Evolutionary conservation across 352 stramenopile species (phyloP).

Genomic region (Chrysophaeum taylorii): DNA sequence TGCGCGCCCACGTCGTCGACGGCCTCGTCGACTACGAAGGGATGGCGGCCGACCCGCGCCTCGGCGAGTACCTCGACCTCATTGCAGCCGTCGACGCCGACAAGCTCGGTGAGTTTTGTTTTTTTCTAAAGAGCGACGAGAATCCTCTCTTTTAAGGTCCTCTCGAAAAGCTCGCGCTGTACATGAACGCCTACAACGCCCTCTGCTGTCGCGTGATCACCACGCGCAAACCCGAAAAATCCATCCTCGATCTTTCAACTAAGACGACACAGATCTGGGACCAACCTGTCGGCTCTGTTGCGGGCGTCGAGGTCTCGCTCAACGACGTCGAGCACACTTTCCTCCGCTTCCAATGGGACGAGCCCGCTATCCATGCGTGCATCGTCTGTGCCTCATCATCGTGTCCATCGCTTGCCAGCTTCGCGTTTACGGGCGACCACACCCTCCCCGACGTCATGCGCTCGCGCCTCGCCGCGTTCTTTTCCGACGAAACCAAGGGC

Average conservation of each 20-base stretch:
- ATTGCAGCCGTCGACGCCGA: not conserved
- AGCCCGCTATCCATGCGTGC: not conserved
- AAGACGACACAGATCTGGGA: not conserved
- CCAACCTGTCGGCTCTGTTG: not conserved
- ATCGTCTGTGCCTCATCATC: slow-evolving; percentile 12
- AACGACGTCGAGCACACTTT: slow-evolving; percentile 11
- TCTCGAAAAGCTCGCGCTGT: not conserved
- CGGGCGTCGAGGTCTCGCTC: not conserved
- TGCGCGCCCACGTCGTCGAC: not conserved
- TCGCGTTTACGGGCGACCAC: not conserved
- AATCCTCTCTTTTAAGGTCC: too few relatives aligned
- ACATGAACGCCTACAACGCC: slow-evolving; percentile 14
- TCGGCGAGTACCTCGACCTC: not conserved
- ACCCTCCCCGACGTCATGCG: not conserved
- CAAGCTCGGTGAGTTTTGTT: too few relatives aligned
- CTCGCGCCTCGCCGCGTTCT: not conserved
- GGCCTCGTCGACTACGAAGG: not conserved
- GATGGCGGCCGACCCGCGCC: not conserved
- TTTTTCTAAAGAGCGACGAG: too few relatives aligned
- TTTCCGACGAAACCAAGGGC: not conserved
- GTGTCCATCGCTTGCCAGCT: not conserved
- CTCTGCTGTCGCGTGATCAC: not conserved
- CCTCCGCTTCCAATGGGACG: not conserved
- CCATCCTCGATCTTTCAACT: not conserved
- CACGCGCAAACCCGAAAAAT: not conserved